Base-by-base conservation (phyloP, 2,329 filamentous ascomycete species). In the Fusarium brevicatenulatum region DNA sequence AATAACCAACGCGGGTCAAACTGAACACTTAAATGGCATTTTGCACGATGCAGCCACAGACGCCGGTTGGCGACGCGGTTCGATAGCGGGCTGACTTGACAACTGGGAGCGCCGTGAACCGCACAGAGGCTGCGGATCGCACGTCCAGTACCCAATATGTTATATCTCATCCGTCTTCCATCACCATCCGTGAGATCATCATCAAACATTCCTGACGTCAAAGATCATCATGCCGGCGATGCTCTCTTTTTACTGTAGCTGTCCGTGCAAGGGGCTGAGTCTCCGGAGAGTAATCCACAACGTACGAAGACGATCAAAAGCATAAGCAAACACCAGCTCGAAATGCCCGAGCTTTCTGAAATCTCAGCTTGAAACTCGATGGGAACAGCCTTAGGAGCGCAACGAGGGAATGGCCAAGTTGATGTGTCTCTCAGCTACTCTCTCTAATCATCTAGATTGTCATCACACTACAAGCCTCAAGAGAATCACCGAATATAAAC, bases 21-120 rank as follows among this genome's bases (percentile, higher is more conserved):
- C 30, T 9, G 30, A 8, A 2, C 9, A 0, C 11, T 13, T 15
- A 1, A 34, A 23, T 10, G n/a, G 11, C 1, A 0, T 10, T 34
- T 34, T 4, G 0, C 6, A 23, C 9, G 30, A 19, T 25, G 1
- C 11, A 15, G 2, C 15, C n/a, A 16, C 9, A 47, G 19, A 19
- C 9, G 19, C 10, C 12, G 25, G 12, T 4, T 28, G 25, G 43
- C 25, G 43, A 21, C 4, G 18, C 25, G 18, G 43, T 21, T 28
- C 25, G 9, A 13, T 21, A 46, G 8, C 12, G 23, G 18, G 43
- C 18, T 46, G 23, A 46, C 11, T 28, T 5, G 43, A 21, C 11
- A 16, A 34, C 12, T 3, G 10, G 15, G 46, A 50, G 16, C 30
- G 21, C 16, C 8, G 7, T 13, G n/a, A 50, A 13, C 21, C 16